phyloP scores from a whole-genome alignment of 176 grass and related monocot species.

The Urochloa ruziziensis region DNA sequence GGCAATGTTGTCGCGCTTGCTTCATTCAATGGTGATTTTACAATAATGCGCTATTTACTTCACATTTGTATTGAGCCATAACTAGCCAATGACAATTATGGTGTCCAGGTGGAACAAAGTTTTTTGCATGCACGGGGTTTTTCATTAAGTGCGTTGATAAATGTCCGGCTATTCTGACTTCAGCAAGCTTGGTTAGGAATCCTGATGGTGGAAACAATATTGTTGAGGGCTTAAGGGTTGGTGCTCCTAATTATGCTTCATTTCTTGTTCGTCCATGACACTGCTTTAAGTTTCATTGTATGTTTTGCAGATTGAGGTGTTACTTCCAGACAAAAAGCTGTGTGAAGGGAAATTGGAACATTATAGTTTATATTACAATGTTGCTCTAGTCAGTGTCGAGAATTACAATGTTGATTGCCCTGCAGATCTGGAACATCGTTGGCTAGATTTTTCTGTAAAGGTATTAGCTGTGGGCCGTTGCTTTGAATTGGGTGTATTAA shows the following conservation, averaged over 20 bases:
- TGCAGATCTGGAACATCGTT: neutral
- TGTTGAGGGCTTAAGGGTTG: neutral
- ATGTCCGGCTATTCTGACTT: neutral
- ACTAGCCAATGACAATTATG: neutral
- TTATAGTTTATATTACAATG: slow-evolving; percentile 10
- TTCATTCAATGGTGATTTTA: neutral
- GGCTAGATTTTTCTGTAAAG: accelerated
- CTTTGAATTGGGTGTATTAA: neutral
- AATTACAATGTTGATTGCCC: neutral
- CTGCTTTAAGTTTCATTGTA: neutral
- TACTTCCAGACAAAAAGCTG: neutral
- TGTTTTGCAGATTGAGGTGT: neutral
- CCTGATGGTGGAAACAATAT: neutral
- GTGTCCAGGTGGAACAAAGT: no score
- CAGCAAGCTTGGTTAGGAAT: neutral
- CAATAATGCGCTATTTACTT: neutral
- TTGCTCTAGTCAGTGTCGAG: neutral
- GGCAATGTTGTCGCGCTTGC: no score
- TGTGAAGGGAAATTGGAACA: neutral
- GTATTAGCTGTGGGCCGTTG: neutral
- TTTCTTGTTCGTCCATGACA: neutral
- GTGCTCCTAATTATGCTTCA: neutral
- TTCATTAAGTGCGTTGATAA: neutral
- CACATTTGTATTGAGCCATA: neutral
- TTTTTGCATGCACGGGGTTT: no score